phyloP scores from a whole-genome alignment of 2,329 filamentous ascomycete genomes.

The Trichoderma hamatum region DNA sequence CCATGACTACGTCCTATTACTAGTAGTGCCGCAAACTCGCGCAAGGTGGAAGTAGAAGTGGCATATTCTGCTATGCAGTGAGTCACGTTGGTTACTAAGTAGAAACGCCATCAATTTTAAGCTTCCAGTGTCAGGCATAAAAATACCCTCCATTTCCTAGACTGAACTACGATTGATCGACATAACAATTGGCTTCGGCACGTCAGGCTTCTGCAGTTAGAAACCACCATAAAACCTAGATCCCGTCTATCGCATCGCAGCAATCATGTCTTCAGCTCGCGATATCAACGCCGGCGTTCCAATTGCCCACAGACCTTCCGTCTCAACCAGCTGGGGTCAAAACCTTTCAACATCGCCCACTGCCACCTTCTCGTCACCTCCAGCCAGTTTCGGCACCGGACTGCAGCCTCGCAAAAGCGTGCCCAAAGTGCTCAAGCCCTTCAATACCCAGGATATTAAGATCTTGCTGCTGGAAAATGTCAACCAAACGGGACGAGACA shows the following conservation, averaged over 20 bases:
- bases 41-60: neutral
- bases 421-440: slow-evolving; percentile 86
- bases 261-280: slow-evolving; percentile 48
- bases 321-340: slow-evolving; percentile 61
- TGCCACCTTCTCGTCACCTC: slow-evolving; percentile 73
- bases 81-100: slow-evolving; percentile 2
- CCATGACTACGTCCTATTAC: neutral
- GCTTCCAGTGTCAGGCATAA: neutral
- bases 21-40: neutral
- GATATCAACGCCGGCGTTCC: slow-evolving; percentile 50
- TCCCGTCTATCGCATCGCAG: neutral
- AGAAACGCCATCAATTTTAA: neutral
- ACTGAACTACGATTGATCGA: neutral
- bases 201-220: no score
- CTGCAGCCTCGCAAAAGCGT: slow-evolving; percentile 44
- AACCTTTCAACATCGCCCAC: slow-evolving; percentile 73
- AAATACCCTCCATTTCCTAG: neutral
- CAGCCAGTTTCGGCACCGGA: slow-evolving; percentile 60
- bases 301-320: slow-evolving; percentile 44
- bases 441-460: slow-evolving; percentile 94
- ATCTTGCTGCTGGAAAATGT: slow-evolving; percentile 95
- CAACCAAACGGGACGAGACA: slow-evolving; percentile 84
- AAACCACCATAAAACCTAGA: neutral
- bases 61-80: neutral
- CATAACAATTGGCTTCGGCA: neutral